Percentiles rank a stretch among this genome's conserved stretches.
These are phyloP conservation scores for Paralagenidium karlingii DNA, from an alignment of 352 stramenopile species.

Conservation along the genomic window DNA sequence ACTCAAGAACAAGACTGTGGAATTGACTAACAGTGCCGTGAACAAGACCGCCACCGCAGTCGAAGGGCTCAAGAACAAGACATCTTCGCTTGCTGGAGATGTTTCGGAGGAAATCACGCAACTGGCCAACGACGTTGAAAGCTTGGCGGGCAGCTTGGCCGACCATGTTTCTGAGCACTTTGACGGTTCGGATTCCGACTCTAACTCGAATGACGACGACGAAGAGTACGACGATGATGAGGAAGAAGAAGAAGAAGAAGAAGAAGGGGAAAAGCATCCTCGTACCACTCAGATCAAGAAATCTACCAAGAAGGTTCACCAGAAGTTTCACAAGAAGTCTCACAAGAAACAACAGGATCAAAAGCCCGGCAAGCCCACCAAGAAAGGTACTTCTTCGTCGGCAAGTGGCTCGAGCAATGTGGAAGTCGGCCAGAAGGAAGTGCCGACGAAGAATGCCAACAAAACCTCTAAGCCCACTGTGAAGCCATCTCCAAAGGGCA, in stretches of 20 bases:
- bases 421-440: no score
- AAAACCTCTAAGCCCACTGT: no score
- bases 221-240: constrained; percentile 15
- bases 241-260: constrained; percentile 4
- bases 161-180: no score
- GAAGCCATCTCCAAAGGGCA: no score
- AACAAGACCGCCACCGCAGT: constrained; percentile 1
- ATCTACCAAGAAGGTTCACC: constrained; percentile 8
- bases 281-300: constrained; percentile 10
- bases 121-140: no score
- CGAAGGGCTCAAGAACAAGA: constrained; percentile 2
- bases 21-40: neutral
- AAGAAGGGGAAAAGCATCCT: constrained; percentile 2
- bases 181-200: constrained; percentile 3
- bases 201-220: constrained; percentile 6
- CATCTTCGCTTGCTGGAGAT: neutral
- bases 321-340: constrained; percentile 10
- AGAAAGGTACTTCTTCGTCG: no score
- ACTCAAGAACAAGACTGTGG: no score
- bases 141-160: no score
- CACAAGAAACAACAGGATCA: constrained; percentile 7
- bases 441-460: no score
- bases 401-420: no score
- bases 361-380: constrained; percentile 12
- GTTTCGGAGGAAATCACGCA: neutral